Percentiles rank a stretch among this genome's conserved stretches.
Evolutionary conservation across 2,329 filamentous ascomycete species (phyloP).

Genomic region (Sarocladium brachiariae): DNA sequence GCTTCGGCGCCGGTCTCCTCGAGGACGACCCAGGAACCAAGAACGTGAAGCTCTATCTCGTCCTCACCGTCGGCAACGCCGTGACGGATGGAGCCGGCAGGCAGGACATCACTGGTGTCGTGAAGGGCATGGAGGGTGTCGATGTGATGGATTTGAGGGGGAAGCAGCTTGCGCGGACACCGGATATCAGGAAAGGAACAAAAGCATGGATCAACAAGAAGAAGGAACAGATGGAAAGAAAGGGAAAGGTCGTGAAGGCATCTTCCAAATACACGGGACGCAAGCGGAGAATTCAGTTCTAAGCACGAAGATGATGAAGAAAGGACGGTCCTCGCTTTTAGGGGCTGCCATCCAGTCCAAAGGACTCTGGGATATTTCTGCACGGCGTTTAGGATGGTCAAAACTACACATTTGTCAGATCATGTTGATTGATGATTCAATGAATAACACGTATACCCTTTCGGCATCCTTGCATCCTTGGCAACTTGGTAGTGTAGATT

Average conservation of each 20-base stretch:
- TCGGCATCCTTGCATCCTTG: no score
- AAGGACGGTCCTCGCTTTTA: no score
- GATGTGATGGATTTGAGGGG: constrained; percentile 68
- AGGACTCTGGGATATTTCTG: background rate
- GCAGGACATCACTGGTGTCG: constrained; percentile 85
- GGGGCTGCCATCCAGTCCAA: no score
- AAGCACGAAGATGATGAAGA: constrained; percentile 10
- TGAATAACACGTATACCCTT: constrained; percentile 7
- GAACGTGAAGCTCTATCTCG: constrained; percentile 92
- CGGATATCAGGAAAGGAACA: constrained; percentile 66
- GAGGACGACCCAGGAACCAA: constrained; percentile 97
- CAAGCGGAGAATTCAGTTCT: constrained; percentile 76
- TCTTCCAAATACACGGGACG: constrained; percentile 91
- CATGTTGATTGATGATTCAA: constrained; percentile 1
- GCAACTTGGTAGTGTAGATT: no score
- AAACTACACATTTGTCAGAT: background rate
- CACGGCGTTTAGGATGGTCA: constrained; percentile 8
- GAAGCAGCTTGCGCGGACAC: constrained; percentile 38
- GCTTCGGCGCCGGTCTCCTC: constrained; percentile 88
- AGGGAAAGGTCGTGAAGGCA: constrained; percentile 89
- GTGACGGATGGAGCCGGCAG: constrained; percentile 37
- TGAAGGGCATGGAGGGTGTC: constrained; percentile 82
- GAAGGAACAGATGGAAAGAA: constrained; percentile 88
- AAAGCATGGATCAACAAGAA: constrained; percentile 80
- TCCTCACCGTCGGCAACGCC: constrained; percentile 75